Base-by-base conservation (phyloP, 768 basidiomycete genomes). In the Suillus ampliporus region DNA sequence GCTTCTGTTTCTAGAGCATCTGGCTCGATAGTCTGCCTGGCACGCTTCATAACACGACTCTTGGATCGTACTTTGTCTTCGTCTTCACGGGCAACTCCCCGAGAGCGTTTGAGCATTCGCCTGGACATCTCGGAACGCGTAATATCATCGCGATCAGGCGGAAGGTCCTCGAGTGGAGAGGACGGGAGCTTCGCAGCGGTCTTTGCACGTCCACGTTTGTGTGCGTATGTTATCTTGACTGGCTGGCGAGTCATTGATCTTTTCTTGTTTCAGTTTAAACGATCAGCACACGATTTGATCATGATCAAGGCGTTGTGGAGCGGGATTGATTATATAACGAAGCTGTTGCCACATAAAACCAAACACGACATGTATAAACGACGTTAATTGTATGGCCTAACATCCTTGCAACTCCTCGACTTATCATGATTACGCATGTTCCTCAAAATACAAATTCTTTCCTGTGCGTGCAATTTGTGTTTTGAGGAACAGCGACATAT, bases 31-130 rank as follows among this genome's bases (percentile, higher is more conserved):
- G 73, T 58, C 21, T 61, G 67, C 56, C 75, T 81, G 35, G 71
- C 66, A 62, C 74, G 75, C 68, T 83, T 84, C 21, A 69, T 60
- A 1, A 71, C 66, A 54, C 71, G 73, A 2, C 72, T 71, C 9
- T 70, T 56, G 28, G 62, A 15, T 31, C 51, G 43, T 10, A 19
- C 34, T 54, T 53, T 63, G 46, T 72, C 74, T 21, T 65, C 67
- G 13, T 52, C 31, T 54, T 68, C 65, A 21, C 67, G 72, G 17
- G 68, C 62, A 48, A 71, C 67, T 13, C 71, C 65, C 62, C 82
- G 80, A 13, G 82, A 79, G 17, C 83, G 76, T 66, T 84, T 84
- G 66, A 82, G 78, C 77, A 83, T 82, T 31, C 82, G 76, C 21
- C 68, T 76, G 28, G 78, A 73, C 75, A 83, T 80, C 72, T 82